Conservation (phyloP, 306 rosid species). For the Vigna reflexopilosa region DNA sequence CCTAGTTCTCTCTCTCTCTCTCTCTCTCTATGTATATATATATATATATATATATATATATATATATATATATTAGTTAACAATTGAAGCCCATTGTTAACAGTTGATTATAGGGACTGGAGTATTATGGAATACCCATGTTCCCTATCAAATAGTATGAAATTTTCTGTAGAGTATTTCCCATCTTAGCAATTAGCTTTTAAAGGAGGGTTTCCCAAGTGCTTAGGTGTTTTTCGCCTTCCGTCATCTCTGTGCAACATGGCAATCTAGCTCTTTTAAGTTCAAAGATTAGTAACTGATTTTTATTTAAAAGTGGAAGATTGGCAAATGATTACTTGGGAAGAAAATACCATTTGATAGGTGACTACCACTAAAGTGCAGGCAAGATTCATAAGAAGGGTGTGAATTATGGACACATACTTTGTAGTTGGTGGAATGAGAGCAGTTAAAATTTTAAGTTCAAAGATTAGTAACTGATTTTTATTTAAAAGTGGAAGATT, state of each 20-base stretch:
- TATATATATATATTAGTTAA: no score
- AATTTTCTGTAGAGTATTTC: no score
- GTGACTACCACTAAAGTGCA: background rate
- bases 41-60: no score
- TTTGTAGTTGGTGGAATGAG: constrained; percentile 9
- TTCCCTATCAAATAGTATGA: no score
- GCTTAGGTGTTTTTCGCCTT: background rate
- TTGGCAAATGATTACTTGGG: background rate
- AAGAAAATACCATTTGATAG: constrained; percentile 16
- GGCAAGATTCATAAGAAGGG: constrained; percentile 5
- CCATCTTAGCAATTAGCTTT: no score
- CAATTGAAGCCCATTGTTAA: background rate
- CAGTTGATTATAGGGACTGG: background rate
- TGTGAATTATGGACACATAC: background rate
- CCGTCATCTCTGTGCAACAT: background rate
- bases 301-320: background rate
- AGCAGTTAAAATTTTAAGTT: background rate
- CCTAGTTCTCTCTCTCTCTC: no score
- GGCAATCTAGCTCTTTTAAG: constrained; percentile 10
- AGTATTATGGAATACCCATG: no score
- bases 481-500: background rate
- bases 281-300: constrained; percentile 2
- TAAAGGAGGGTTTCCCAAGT: no score
- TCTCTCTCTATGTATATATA: no score
- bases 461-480: constrained; percentile 10